These are phyloP conservation scores for Aureobasidium leucospermi DNA, from an alignment of 2,329 filamentous ascomycete species.

Conservation along the genomic window DNA sequence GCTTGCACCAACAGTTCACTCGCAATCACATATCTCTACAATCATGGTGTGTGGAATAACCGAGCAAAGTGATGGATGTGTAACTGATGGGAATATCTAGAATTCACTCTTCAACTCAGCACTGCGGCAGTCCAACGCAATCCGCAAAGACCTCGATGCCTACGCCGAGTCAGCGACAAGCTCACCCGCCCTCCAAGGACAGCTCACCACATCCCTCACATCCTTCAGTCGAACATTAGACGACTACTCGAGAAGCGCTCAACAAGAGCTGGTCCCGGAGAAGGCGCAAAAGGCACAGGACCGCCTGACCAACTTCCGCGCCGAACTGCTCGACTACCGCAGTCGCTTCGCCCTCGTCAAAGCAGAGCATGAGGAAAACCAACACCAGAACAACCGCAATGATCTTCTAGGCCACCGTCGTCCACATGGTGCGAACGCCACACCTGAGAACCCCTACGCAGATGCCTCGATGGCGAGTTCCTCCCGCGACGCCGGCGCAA, in stretches of 20 bases:
- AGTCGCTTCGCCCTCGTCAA: conserved; percentile 71
- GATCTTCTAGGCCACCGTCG: conserved; percentile 74
- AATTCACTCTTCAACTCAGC: conserved; percentile 70
- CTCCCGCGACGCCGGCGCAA: conserved; percentile 22
- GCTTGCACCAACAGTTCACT: background rate
- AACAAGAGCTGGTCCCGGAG: conserved; percentile 79
- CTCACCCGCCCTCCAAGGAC: conserved; percentile 59
- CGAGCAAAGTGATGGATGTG: no score
- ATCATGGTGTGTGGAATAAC: background rate
- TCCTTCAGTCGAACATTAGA: conserved; percentile 85
- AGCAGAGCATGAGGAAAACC: conserved; percentile 61
- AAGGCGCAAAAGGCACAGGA: conserved; percentile 90
- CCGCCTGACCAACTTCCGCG: conserved; percentile 75
- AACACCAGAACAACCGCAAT: conserved; percentile 46
- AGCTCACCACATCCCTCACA: conserved; percentile 70
- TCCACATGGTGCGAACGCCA: conserved; percentile 62
- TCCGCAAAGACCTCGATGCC: conserved; percentile 67
- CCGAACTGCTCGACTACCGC: conserved; percentile 74
- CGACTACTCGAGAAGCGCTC: conserved; percentile 79
- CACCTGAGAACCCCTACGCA: conserved; percentile 90
- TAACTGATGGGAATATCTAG: background rate
- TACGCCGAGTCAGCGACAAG: conserved; percentile 55
- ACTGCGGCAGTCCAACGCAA: conserved; percentile 72
- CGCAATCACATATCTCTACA: no score
- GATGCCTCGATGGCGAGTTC: conserved; percentile 39